Evolutionary conservation across 148 eudicot species (phyloP).

Genomic region (Rheum nobile): DNA sequence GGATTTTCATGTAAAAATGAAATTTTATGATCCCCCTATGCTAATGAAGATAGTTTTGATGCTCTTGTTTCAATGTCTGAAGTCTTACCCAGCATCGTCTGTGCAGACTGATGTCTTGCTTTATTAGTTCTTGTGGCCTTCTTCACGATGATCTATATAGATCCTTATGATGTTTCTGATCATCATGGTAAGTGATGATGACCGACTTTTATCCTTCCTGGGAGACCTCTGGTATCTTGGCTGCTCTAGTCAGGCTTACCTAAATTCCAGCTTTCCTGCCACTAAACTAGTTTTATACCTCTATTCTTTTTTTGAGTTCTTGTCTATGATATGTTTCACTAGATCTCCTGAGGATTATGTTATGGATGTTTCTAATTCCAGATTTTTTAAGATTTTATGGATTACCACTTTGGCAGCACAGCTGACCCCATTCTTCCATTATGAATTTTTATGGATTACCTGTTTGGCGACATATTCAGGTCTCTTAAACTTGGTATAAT

Average conservation of each 20-base stretch:
- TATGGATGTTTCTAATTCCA: background rate
- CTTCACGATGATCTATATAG: background rate
- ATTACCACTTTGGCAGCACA: background rate
- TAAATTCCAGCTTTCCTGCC: background rate
- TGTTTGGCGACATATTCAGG: constrained; percentile 17
- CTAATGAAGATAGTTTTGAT: background rate
- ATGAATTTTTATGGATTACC: background rate
- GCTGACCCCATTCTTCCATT: background rate
- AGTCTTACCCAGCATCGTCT: background rate
- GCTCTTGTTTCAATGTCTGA: background rate
- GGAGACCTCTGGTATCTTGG: background rate
- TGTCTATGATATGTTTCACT: background rate
- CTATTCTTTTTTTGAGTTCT: background rate
- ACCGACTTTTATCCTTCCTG: background rate
- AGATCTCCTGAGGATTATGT: background rate
- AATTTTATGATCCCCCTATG: background rate
- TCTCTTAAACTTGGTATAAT: constrained; percentile 22
- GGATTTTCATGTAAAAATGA: background rate
- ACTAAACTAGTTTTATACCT: background rate
- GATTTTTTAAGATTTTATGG: background rate
- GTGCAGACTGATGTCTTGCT: background rate
- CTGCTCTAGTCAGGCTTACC: background rate
- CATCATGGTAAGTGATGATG: background rate
- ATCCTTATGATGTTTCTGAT: background rate
- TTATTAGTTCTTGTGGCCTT: background rate